phyloP scores from a whole-genome alignment of 2,329 filamentous ascomycete genomes.

The Lachnellula subtilissima region DNA sequence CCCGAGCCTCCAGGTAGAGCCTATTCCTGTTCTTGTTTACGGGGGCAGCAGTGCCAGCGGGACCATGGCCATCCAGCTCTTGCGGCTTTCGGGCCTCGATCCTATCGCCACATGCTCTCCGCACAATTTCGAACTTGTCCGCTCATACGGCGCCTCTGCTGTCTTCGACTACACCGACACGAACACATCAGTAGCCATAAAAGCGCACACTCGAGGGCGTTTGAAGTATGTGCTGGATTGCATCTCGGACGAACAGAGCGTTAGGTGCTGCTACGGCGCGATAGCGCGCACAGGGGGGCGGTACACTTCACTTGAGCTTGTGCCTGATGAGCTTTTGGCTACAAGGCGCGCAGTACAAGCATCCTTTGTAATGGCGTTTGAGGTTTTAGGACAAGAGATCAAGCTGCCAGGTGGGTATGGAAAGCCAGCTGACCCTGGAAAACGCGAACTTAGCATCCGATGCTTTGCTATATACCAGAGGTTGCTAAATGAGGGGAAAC shows the following conservation, averaged over 20 bases:
- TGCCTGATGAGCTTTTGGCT: too few species aligned
- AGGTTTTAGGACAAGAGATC: too few species aligned
- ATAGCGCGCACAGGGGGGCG: too few species aligned
- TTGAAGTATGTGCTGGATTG: constrained; percentile 41
- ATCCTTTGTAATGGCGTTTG: too few species aligned
- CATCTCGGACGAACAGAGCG: too few species aligned
- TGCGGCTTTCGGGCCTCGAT: constrained; percentile 19
- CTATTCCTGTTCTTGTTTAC: constrained; percentile 29
- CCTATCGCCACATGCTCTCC: constrained; percentile 36
- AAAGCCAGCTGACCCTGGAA: neutral
- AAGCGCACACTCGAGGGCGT: constrained; percentile 41
- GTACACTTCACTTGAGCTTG: too few species aligned
- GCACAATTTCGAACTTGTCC: constrained; percentile 34
- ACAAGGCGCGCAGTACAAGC: too few species aligned
- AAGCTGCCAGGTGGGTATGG: constrained; percentile 32
- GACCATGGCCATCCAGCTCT: constrained; percentile 31
- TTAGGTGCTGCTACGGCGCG: too few species aligned
- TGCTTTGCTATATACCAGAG: constrained; percentile 12
- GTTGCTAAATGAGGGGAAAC: constrained; percentile 13
- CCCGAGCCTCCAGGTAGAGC: constrained; percentile 1
- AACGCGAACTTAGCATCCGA: constrained; percentile 16
- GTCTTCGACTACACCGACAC: constrained; percentile 41
- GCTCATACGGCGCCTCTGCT: constrained; percentile 35
- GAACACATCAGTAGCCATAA: constrained; percentile 33
- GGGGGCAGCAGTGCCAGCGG: constrained; percentile 27